Base-by-base conservation (phyloP, 2,329 filamentous ascomycete species). In the Zalaria sp. region DNA sequence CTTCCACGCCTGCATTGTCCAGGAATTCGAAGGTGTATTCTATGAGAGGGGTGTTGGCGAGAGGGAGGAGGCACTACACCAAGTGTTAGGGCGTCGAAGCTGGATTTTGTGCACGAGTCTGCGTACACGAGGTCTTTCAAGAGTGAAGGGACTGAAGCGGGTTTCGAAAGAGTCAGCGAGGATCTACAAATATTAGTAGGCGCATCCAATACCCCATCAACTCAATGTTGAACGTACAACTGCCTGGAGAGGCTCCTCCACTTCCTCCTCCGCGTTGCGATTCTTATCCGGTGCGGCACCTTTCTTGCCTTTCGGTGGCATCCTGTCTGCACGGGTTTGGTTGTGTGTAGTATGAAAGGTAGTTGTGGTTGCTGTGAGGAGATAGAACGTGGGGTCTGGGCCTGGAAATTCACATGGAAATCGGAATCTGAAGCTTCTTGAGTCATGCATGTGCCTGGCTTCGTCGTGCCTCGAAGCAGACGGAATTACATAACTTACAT, bases 1-100 rank as follows among this genome's bases (percentile, higher is more conserved):
- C 85, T 52, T 91, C 79, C n/a, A 96, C 87, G 44, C 88, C 87
- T 44, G 91, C 87, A 72, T 89, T 89, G 49, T 87, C 87, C 1
- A 98, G 78, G 55, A 94, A 96, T 57, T 96, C 88, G 54, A 96
- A 79, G 3, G 89, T 96, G 61, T 98, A 96, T 62, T 98, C 91
- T 64, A 98, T 93, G 48, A 98, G 71, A 31, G 91, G 89, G 2
- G 81, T 88, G 61, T 96, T 96, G 46, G 86, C 91, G 46, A 98
- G 73, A 7, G 89, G 87, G 5, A 98, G 72, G 28, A 98, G 80
- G 67, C 91, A 96, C 84, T 93, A 27, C 38, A 40, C 40, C 41
- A 37, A 34, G 36, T 44, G 60, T 45, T 35, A 45, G 40, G 35
- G 3, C 7, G 11, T 11, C 25, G n/a, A n/a, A 9, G 27, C 27